These are phyloP conservation scores for Corynascus novoguineensis DNA, from an alignment of 495 filamentous ascomycete genomes.

Conservation along the genomic window DNA sequence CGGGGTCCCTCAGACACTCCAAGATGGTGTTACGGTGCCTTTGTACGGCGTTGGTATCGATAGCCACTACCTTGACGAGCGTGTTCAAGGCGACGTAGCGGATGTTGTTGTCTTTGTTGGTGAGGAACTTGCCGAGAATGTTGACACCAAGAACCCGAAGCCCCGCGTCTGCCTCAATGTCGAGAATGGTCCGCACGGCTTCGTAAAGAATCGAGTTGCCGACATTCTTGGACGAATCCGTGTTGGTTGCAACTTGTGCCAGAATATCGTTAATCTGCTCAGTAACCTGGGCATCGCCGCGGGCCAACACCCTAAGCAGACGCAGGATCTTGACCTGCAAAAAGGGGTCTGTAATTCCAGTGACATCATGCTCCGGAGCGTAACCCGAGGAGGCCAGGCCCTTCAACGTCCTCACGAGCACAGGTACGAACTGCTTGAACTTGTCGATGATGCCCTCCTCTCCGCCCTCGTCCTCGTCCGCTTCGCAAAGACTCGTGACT, in stretches of 20 bases:
- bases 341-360: constrained; percentile 98
- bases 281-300: constrained; percentile 82
- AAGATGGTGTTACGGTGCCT: constrained; percentile 95
- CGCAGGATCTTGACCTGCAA: constrained; percentile 92
- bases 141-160: constrained; percentile 92
- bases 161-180: constrained; percentile 95
- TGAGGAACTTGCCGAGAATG: constrained; percentile 94
- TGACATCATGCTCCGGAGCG: constrained; percentile 95
- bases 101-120: constrained; percentile 98
- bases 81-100: constrained; percentile 97
- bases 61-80: constrained; percentile 94
- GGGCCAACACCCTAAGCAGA: constrained; percentile 75
- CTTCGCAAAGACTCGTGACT: constrained; percentile 87
- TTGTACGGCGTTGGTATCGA: constrained; percentile 96
- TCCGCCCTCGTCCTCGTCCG: constrained; percentile 80
- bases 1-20: constrained; percentile 94
- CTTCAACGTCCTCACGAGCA: constrained; percentile 86
- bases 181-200: constrained; percentile 92
- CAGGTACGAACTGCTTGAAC: constrained; percentile 73
- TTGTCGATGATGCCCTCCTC: constrained; percentile 82
- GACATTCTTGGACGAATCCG: constrained; percentile 96
- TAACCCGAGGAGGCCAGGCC: constrained; percentile 89
- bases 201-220: constrained; percentile 98
- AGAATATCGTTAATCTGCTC: constrained; percentile 98
- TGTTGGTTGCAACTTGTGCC: constrained; percentile 97